Evolutionary conservation across 805 yeast genomes (phyloP).

Genomic region (Sugiyamaella americana): DNA sequence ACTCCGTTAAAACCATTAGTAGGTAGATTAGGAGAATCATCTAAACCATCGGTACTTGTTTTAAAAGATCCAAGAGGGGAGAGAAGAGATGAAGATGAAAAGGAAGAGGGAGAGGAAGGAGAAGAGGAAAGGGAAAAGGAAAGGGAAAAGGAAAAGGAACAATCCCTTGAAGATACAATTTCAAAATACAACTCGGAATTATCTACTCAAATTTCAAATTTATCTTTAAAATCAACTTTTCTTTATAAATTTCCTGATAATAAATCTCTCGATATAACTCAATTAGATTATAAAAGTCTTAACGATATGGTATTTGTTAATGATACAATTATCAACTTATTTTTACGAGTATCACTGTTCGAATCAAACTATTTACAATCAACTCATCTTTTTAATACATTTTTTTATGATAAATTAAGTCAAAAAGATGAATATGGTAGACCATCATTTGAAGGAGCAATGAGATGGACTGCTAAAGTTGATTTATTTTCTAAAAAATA

Average conservation of each 20-base stretch:
- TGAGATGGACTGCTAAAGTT: conserved; percentile 70
- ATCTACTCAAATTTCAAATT: neutral
- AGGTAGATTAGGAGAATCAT: no score
- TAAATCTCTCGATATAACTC: conserved; percentile 49
- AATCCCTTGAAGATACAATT: no score
- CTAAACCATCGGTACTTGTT: no score
- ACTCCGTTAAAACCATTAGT: no score
- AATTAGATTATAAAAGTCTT: conserved; percentile 66
- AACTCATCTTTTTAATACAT: conserved; percentile 67
- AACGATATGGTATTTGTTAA: neutral
- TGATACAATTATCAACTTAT: conserved; percentile 3
- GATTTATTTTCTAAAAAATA: conserved; percentile 54
- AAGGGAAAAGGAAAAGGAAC: no score
- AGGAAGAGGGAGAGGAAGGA: no score
- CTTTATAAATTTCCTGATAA: conserved; percentile 42
- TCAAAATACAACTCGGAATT: no score
- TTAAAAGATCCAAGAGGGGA: no score
- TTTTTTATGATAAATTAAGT: conserved; percentile 63
- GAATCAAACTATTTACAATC: conserved; percentile 32
- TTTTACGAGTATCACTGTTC: conserved; percentile 15
- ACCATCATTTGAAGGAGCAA: conserved; percentile 53
- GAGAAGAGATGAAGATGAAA: no score
- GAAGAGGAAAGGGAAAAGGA: no score
- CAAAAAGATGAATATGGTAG: conserved; percentile 18
- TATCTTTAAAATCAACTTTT: conserved; percentile 2